Conservation (phyloP, 306 rosid genomes). For the Myrica gale region DNA sequence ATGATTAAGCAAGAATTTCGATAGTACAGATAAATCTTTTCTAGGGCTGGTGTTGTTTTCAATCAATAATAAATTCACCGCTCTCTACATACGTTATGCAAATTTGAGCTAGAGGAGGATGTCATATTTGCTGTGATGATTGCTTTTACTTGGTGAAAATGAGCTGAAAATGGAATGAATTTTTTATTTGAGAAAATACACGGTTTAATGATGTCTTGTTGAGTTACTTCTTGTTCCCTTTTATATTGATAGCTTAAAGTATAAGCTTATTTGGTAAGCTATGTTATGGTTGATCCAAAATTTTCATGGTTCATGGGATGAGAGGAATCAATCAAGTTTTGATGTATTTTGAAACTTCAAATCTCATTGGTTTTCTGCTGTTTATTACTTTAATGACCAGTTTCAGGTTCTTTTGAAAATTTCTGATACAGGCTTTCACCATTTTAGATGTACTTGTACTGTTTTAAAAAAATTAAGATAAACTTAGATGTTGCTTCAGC, state of each 20-base stretch:
- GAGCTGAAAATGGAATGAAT: background rate
- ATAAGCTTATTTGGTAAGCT: background rate
- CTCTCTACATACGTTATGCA: background rate
- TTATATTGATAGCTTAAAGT: background rate
- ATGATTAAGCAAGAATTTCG: background rate
- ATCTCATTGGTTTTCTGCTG: background rate
- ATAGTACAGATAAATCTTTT: background rate
- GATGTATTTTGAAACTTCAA: constrained; percentile 1
- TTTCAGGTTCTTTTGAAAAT: background rate
- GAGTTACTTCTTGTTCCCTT: background rate
- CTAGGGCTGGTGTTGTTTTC: background rate
- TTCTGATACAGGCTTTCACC: background rate
- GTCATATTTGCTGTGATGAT: background rate
- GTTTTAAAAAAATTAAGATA: background rate
- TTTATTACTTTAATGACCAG: background rate
- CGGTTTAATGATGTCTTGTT: background rate
- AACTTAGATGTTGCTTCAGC: background rate
- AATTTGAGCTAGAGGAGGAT: background rate
- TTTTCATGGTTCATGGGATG: background rate
- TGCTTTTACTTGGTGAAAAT: background rate
- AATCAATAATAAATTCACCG: background rate
- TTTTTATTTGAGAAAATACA: background rate
- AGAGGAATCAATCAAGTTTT: background rate
- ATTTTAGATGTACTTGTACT: background rate
- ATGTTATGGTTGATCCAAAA: background rate